phyloP scores from a whole-genome alignment of 2,329 filamentous ascomycete species.

The Apiospora rasikravindrae region DNA sequence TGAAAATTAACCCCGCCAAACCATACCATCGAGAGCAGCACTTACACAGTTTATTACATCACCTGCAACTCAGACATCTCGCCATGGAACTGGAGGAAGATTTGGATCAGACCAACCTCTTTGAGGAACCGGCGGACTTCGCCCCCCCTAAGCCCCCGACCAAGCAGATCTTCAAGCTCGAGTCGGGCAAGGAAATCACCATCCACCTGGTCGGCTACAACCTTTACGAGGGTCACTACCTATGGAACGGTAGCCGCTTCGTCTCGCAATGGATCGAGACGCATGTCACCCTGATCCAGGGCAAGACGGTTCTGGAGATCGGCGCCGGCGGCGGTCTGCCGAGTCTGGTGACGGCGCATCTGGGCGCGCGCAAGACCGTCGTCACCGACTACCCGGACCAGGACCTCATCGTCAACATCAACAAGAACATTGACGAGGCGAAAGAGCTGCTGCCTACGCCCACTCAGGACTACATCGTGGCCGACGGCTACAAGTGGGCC shows the following conservation, averaged over 20 bases:
- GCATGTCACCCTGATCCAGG: slow-evolving; percentile 65
- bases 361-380: slow-evolving; percentile 74
- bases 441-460: slow-evolving; percentile 47
- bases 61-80: neutral
- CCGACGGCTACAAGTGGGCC: slow-evolving; percentile 86
- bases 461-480: slow-evolving; percentile 48
- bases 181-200: slow-evolving; percentile 67
- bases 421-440: slow-evolving; percentile 70
- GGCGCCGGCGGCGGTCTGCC: slow-evolving; percentile 88
- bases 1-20: slow-evolving; percentile 13
- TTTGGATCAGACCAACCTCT: slow-evolving; percentile 59
- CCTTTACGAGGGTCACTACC: slow-evolving; percentile 85
- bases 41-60: neutral
- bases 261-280: slow-evolving; percentile 80
- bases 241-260: slow-evolving; percentile 89
- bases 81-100: slow-evolving; percentile 40
- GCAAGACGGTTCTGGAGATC: slow-evolving; percentile 81
- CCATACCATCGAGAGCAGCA: neutral
- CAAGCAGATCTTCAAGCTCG: slow-evolving; percentile 74
- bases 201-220: slow-evolving; percentile 86
- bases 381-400: slow-evolving; percentile 89
- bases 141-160: slow-evolving; percentile 79
- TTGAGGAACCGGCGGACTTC: slow-evolving; percentile 81
- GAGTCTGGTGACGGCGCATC: slow-evolving; percentile 75
- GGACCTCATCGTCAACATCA: slow-evolving; percentile 81